A percentile compares a stretch with the other conserved stretches of the same genome.
Conservation (phyloP, 345 rosid species). For the Camelina hispida region DNA sequence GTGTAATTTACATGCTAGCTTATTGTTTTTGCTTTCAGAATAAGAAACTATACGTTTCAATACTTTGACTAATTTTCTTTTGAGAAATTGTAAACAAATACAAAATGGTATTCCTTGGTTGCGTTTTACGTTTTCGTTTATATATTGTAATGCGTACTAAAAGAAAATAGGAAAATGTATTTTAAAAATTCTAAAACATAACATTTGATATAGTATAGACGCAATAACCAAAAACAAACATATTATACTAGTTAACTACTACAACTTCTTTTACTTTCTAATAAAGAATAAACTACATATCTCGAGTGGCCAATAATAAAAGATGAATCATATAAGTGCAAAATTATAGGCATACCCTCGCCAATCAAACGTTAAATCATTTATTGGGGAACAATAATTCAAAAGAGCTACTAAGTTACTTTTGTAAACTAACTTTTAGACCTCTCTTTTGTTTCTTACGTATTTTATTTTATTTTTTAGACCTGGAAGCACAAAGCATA, state of each 20-base stretch:
- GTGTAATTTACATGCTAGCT: neutral
- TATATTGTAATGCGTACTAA: neutral
- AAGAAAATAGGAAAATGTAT: neutral
- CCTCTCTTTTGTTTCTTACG: constrained; percentile 45
- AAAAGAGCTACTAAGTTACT: constrained; percentile 42
- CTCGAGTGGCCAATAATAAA: constrained; percentile 38
- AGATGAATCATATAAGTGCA: constrained; percentile 31
- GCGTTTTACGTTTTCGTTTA: neutral
- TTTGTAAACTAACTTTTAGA: constrained; percentile 46
- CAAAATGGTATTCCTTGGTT: neutral
- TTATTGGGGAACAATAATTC: constrained; percentile 40
- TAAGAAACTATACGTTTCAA: neutral
- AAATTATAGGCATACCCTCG: constrained; percentile 41
- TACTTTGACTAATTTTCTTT: neutral
- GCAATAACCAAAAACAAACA: neutral
- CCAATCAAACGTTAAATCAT: constrained; percentile 46
- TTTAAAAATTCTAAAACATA: neutral
- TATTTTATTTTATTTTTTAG: constrained; percentile 20
- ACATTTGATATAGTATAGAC: neutral
- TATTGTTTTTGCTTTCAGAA: neutral
- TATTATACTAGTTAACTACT: neutral
- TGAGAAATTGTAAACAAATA: neutral
- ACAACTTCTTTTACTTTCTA: neutral
- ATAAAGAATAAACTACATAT: constrained; percentile 2
- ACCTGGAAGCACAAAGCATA: neutral